Percentiles rank a stretch among this genome's conserved stretches.
phyloP scores from a whole-genome alignment of 805 yeast species.

The Ogataea siamensis region DNA sequence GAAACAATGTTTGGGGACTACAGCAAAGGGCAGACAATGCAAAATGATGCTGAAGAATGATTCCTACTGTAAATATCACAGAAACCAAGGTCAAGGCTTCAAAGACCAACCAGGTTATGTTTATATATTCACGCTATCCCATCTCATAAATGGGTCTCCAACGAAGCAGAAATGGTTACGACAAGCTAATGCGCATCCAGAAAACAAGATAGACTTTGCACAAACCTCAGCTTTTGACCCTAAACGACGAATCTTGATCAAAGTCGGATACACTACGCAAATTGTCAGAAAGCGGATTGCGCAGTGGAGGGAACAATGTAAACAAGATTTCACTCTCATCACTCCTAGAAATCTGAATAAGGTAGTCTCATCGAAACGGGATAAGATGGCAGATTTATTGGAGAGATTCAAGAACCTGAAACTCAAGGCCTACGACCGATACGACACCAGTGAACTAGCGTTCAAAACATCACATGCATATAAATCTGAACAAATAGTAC shows the following conservation, averaged over 20 bases:
- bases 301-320: constrained; percentile 55
- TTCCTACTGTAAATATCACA: constrained; percentile 38
- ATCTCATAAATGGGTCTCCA: constrained; percentile 34
- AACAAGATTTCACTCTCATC: constrained; percentile 42
- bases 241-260: constrained; percentile 40
- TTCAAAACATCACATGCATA: constrained; percentile 34
- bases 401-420: constrained; percentile 12
- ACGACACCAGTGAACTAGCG: constrained; percentile 34
- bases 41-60: constrained; percentile 28
- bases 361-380: constrained; percentile 19
- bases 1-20: constrained; percentile 42
- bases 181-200: constrained; percentile 31
- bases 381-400: constrained; percentile 16
- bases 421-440: constrained; percentile 19
- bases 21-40: constrained; percentile 41
- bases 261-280: constrained; percentile 54
- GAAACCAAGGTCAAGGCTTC: constrained; percentile 20
- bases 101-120: constrained; percentile 38
- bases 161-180: constrained; percentile 38
- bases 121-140: constrained; percentile 48
- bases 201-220: constrained; percentile 17
- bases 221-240: constrained; percentile 38
- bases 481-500: constrained; percentile 43
- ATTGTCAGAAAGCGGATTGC: constrained; percentile 40
- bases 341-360: constrained; percentile 32